Percentiles rank a stretch among this genome's conserved stretches.
These are phyloP conservation scores for Candida lessepsii DNA, from an alignment of 805 yeast genomes.

Conservation along the genomic window DNA sequence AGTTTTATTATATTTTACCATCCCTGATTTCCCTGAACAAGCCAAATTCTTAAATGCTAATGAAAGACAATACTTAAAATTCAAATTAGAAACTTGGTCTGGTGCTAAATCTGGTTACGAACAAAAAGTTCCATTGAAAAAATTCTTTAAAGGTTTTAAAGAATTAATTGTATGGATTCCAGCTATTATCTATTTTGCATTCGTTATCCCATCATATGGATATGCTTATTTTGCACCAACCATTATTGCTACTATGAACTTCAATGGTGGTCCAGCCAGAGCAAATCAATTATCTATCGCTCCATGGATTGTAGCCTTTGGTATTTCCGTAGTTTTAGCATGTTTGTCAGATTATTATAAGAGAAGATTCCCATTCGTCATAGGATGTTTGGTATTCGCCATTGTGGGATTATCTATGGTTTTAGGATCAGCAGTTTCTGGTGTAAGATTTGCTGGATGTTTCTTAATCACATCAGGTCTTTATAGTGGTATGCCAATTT, in stretches of 20 bases:
- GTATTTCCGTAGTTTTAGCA: constrained; percentile 61
- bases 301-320: constrained; percentile 81
- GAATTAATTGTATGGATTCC: constrained; percentile 59
- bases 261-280: constrained; percentile 55
- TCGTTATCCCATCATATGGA: constrained; percentile 71
- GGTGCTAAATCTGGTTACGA: constrained; percentile 49
- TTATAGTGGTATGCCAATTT: constrained; percentile 65
- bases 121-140: constrained; percentile 43
- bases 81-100: constrained; percentile 48
- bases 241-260: constrained; percentile 57
- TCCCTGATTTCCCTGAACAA: constrained; percentile 74
- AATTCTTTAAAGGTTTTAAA: constrained; percentile 50
- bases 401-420: constrained; percentile 58
- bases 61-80: constrained; percentile 55
- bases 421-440: constrained; percentile 43
- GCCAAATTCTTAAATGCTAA: constrained; percentile 47
- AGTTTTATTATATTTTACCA: constrained; percentile 41
- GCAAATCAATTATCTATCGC: constrained; percentile 83
- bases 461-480: constrained; percentile 59
- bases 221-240: constrained; percentile 73
- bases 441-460: constrained; percentile 57
- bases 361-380: constrained; percentile 45
- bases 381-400: constrained; percentile 30
- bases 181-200: constrained; percentile 62
- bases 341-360: constrained; percentile 55